phyloP scores from a whole-genome alignment of 2,329 filamentous ascomycete genomes.

The Alternaria longipes region DNA sequence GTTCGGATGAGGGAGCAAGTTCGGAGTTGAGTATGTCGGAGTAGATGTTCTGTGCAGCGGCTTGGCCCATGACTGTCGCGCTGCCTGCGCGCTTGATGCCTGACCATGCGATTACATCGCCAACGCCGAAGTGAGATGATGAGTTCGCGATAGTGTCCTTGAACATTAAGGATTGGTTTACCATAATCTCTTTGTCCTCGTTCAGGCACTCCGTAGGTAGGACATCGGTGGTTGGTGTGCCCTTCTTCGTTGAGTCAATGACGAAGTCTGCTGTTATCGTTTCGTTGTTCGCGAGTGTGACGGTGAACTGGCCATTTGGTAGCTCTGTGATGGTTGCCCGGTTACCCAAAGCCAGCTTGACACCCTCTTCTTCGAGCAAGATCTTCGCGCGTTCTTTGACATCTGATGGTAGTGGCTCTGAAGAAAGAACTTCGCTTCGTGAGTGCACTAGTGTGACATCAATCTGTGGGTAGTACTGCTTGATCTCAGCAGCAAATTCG shows the following conservation, averaged over 20 bases:
- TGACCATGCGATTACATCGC: constrained; percentile 75
- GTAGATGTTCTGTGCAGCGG: constrained; percentile 67
- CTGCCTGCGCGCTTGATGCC: constrained; percentile 82
- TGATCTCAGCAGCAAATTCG: constrained; percentile 83
- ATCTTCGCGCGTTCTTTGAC: constrained; percentile 70
- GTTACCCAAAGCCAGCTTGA: constrained; percentile 71
- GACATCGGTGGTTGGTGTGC: constrained; percentile 69
- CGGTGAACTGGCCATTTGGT: constrained; percentile 48
- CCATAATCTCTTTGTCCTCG: constrained; percentile 71
- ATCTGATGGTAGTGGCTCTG: constrained; percentile 75
- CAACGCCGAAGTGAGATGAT: constrained; percentile 71
- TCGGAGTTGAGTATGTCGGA: constrained; percentile 49
- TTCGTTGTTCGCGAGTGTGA: constrained; percentile 57
- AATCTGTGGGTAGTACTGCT: constrained; percentile 69
- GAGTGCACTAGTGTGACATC: constrained; percentile 81
- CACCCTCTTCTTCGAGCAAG: constrained; percentile 68
- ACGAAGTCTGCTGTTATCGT: constrained; percentile 69
- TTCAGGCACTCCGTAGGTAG: constrained; percentile 68
- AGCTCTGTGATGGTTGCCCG: constrained; percentile 60
- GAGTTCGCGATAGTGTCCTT: constrained; percentile 64
- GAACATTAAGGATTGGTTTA: constrained; percentile 66
- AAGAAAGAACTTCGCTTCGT: constrained; percentile 72
- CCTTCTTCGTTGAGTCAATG: constrained; percentile 73
- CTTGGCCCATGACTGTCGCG: constrained; percentile 77
- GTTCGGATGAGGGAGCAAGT: constrained; percentile 23